Conservation (phyloP, 208 protist species). For the Kentomonas sorsogonicus region DNA sequence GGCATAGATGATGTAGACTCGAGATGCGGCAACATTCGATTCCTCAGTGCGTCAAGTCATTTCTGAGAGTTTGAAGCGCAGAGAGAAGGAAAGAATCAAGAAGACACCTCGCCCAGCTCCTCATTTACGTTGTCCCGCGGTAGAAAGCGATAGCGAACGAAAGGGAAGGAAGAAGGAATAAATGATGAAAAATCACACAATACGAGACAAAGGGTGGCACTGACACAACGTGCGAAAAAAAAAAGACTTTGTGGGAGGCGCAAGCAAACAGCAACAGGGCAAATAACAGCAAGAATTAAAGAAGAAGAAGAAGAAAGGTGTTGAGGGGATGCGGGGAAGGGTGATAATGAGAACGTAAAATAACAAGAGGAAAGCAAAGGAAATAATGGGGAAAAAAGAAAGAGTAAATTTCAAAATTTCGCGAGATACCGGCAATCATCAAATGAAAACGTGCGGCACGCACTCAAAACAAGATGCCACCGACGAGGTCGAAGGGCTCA, state of each 20-base stretch:
- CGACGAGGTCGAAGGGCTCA: conserved; percentile 24
- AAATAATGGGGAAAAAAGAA: conserved; percentile 6
- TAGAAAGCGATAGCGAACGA: too few relatives aligned
- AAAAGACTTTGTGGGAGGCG: background rate
- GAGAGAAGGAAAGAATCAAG: too few relatives aligned
- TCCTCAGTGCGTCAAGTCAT: too few relatives aligned
- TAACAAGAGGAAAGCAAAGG: conserved; percentile 8
- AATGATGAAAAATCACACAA: conserved; percentile 1
- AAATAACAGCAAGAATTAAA: conserved; percentile 10
- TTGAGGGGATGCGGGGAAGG: background rate
- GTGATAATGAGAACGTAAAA: conserved; percentile 3
- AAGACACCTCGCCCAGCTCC: too few relatives aligned
- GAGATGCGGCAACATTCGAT: too few relatives aligned
- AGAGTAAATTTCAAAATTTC: conserved; percentile 1
- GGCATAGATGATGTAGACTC: too few relatives aligned
- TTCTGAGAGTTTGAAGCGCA: too few relatives aligned
- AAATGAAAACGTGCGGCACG: background rate
- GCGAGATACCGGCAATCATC: background rate
- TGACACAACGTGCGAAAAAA: background rate
- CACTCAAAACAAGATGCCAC: background rate
- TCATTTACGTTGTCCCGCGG: too few relatives aligned
- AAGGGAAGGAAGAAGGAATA: too few relatives aligned
- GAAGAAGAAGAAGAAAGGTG: background rate
- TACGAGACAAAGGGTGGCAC: background rate
- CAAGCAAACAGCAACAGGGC: background rate